Evolutionary conservation across 1,284 basidiomycete genomes (phyloP).

Genomic region (Ceratorhiza oryzae-sativae): DNA sequence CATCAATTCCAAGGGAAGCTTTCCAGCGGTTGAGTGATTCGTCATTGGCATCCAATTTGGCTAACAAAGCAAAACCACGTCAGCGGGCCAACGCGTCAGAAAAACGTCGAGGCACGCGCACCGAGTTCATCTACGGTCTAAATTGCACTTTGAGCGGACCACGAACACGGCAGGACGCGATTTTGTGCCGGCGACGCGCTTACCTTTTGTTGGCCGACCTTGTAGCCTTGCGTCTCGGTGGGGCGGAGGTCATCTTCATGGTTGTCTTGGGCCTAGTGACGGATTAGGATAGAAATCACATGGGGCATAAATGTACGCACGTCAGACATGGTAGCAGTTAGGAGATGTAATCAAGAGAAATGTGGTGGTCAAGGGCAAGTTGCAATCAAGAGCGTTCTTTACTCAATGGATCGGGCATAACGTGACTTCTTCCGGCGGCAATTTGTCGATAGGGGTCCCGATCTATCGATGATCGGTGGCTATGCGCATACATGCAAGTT

Average conservation of each 20-base stretch:
- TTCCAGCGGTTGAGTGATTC: slow-evolving; percentile 73
- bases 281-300: slow-evolving; percentile 12
- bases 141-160: neutral
- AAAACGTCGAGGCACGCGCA: slow-evolving; percentile 16
- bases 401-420: slow-evolving; percentile 20
- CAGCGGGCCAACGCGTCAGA: neutral
- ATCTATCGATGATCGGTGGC: slow-evolving; percentile 38
- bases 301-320: slow-evolving; percentile 10
- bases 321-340: slow-evolving; percentile 21
- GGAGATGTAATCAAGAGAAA: neutral
- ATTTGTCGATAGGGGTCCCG: slow-evolving; percentile 25
- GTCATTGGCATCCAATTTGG: slow-evolving; percentile 39
- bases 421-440: neutral
- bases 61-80: neutral
- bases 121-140: slow-evolving; percentile 41
- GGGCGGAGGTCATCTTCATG: slow-evolving; percentile 42
- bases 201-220: slow-evolving; percentile 42
- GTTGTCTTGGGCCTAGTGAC: slow-evolving; percentile 32
- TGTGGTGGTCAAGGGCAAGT: slow-evolving; percentile 33
- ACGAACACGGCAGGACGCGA: neutral
- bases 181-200: neutral
- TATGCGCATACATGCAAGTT: slow-evolving; percentile 13
- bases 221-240: slow-evolving; percentile 41
- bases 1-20: slow-evolving; percentile 82
- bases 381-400: neutral